Evolutionary conservation across 352 stramenopile genomes (phyloP).

Genomic region (Hyaloperonospora brassicae): DNA sequence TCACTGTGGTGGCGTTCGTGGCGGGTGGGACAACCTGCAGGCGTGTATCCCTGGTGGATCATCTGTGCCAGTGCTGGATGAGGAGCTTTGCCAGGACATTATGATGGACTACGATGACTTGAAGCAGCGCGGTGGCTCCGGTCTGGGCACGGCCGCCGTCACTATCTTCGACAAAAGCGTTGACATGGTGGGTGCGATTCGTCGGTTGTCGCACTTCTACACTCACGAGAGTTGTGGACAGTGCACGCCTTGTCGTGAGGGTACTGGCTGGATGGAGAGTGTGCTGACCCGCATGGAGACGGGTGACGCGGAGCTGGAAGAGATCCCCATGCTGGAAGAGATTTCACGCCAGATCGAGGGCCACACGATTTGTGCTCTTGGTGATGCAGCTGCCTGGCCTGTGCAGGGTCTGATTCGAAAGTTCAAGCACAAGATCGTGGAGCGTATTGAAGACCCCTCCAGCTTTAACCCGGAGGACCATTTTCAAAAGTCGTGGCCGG

Average conservation of each 20-base stretch:
- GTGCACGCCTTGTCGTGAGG: constrained; percentile 98
- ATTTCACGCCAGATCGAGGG: constrained; percentile 99
- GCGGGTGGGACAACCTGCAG: constrained; percentile 98
- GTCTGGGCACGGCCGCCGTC: constrained; percentile 96
- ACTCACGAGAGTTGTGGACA: constrained; percentile 99
- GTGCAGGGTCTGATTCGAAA: constrained; percentile 97
- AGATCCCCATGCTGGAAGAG: constrained; percentile 99
- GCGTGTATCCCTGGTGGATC: constrained; percentile 96
- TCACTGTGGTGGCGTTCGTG: constrained; percentile 96
- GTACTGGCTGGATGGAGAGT: constrained; percentile 95
- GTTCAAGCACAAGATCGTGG: constrained; percentile 98
- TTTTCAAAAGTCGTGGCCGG: constrained; percentile 93
- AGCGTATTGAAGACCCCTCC: constrained; percentile 94
- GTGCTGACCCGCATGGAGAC: constrained; percentile 98
- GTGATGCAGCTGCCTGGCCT: constrained; percentile 98
- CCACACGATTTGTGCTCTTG: constrained; percentile 99
- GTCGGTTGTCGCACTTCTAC: constrained; percentile 98
- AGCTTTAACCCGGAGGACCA: constrained; percentile 92
- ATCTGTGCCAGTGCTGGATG: constrained; percentile 94
- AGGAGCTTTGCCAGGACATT: constrained; percentile 90
- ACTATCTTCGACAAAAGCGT: constrained; percentile 99
- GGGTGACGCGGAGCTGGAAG: constrained; percentile 94
- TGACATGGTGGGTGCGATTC: constrained; percentile 98
- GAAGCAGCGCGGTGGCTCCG: constrained; percentile 89
- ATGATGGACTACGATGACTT: constrained; percentile 99